phyloP scores from a whole-genome alignment of 768 basidiomycete genomes.

The Termitomyces sp. region DNA sequence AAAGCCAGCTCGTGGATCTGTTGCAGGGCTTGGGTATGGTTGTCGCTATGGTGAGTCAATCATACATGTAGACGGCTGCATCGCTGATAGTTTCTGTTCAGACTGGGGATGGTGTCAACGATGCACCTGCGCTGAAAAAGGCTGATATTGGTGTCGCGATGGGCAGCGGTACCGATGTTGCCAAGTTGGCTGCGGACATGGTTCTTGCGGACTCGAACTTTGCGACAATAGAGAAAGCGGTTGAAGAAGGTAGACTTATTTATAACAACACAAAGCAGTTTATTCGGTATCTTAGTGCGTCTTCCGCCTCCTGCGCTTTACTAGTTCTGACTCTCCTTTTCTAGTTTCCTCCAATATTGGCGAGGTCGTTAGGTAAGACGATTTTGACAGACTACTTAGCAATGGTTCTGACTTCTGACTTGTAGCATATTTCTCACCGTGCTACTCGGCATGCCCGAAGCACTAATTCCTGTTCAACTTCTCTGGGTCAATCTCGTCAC shows the following conservation, averaged over 20 bases:
- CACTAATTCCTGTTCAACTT: conserved; percentile 94
- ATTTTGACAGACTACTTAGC: conserved; percentile 1
- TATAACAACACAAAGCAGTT: conserved; percentile 99
- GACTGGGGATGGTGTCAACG: conserved; percentile 98
- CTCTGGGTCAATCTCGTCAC: conserved; percentile 99
- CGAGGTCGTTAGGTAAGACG: conserved; percentile 75
- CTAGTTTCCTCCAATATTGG: conserved; percentile 94
- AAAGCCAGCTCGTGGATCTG: conserved; percentile 91
- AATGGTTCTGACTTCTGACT: conserved; percentile 20
- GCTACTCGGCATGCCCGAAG: conserved; percentile 98
- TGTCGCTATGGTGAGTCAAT: conserved; percentile 79
- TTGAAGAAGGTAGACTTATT: conserved; percentile 96
- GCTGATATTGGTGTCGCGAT: conserved; percentile 99
- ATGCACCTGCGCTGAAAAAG: conserved; percentile 94
- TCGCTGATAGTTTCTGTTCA: conserved; percentile 26
- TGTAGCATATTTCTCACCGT: conserved; percentile 92
- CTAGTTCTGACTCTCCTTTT: conserved; percentile 5
- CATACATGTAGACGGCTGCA: neutral
- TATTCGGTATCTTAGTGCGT: conserved; percentile 94
- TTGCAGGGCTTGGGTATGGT: conserved; percentile 90
- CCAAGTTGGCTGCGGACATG: conserved; percentile 98
- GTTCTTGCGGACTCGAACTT: conserved; percentile 97
- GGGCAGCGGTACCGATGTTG: conserved; percentile 98
- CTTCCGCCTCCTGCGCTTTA: conserved; percentile 2
- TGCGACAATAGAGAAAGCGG: conserved; percentile 92